These are phyloP conservation scores for Aquilaria malaccensis DNA, from an alignment of 345 rosid species.

Conservation along the genomic window DNA sequence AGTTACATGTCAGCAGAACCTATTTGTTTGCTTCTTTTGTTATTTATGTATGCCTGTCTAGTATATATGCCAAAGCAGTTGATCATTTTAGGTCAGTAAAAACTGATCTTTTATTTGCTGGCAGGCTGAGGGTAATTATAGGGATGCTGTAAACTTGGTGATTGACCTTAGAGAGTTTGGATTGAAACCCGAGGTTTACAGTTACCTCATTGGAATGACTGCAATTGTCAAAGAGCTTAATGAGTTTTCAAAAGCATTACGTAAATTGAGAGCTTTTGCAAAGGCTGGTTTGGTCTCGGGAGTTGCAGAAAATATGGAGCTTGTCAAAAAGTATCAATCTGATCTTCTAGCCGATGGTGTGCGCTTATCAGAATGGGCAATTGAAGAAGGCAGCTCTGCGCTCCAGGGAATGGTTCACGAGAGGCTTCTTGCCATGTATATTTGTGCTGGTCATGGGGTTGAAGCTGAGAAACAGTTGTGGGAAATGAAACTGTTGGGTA, in stretches of 20 bases:
- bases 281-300: conserved; percentile 52
- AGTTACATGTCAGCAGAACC: too few species aligned
- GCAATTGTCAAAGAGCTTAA: conserved; percentile 90
- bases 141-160: conserved; percentile 60
- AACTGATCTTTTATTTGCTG: background rate
- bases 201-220: conserved; percentile 87
- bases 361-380: conserved; percentile 59
- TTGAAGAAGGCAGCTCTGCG: conserved; percentile 54
- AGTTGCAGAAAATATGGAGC: conserved; percentile 36
- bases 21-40: background rate
- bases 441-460: conserved; percentile 76
- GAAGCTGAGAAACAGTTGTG: conserved; percentile 89
- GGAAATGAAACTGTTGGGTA: conserved; percentile 86
- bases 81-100: background rate
- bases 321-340: conserved; percentile 63
- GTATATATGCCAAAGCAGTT: background rate
- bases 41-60: background rate
- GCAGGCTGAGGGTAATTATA: conserved; percentile 83
- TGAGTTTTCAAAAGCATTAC: conserved; percentile 63
- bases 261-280: conserved; percentile 57
- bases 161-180: conserved; percentile 56
- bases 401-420: conserved; percentile 65
- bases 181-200: conserved; percentile 74
- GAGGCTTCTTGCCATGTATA: conserved; percentile 86
- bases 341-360: conserved; percentile 61